Percentiles rank a stretch among this genome's conserved stretches.
Evolutionary conservation across 331 rosid species (phyloP).

Genomic region (Phaseolus coccineus): DNA sequence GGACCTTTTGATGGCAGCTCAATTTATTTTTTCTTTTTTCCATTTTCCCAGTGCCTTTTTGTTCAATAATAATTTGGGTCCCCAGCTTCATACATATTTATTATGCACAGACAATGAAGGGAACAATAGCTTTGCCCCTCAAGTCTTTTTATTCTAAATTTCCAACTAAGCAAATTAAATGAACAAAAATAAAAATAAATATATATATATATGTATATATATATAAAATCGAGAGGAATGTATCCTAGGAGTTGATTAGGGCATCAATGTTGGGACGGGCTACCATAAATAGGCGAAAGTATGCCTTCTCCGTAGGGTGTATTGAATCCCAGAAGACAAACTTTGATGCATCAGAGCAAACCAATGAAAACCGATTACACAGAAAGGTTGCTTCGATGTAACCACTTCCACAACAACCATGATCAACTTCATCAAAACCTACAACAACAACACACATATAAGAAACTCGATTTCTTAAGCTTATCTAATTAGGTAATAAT

Average conservation of each 20-base stretch:
- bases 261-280: conserved; percentile 46
- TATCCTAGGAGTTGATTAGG: conserved; percentile 42
- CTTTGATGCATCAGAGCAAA: conserved; percentile 64
- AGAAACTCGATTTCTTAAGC: not conserved
- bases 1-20: too few species aligned
- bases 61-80: too few species aligned
- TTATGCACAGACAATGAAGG: too few species aligned
- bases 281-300: conserved; percentile 45
- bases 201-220: too few species aligned
- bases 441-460: not conserved
- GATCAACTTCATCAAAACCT: conserved; percentile 62
- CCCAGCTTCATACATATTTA: too few species aligned
- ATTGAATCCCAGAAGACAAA: conserved; percentile 79
- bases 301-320: conserved; percentile 66
- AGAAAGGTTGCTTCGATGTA: conserved; percentile 55
- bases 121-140: too few species aligned
- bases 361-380: conserved; percentile 51
- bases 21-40: too few species aligned
- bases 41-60: too few species aligned
- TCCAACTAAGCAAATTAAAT: too few species aligned
- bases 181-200: too few species aligned
- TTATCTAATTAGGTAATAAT: not conserved
- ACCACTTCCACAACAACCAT: conserved; percentile 81
- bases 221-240: not conserved
- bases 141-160: too few species aligned